A percentile compares a stretch with the other conserved stretches of the same genome.
These are phyloP conservation scores for Neoscytalidium dimidiatum DNA, from an alignment of 2,329 filamentous ascomycete genomes.

Conservation along the genomic window DNA sequence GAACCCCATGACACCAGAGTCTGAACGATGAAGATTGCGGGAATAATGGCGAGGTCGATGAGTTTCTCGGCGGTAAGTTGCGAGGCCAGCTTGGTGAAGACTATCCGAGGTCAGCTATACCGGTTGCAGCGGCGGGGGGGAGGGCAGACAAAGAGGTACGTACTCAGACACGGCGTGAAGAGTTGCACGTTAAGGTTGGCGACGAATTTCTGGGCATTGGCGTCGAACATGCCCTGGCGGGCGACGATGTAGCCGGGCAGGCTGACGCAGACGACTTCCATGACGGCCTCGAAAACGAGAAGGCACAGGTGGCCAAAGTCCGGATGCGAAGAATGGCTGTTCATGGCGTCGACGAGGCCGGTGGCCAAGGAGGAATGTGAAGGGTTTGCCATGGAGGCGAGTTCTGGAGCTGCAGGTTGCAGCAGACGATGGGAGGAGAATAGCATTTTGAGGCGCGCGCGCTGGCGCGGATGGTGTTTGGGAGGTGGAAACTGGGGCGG, in stretches of 20 bases:
- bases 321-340: slow-evolving; percentile 56
- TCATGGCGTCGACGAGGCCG: slow-evolving; percentile 33
- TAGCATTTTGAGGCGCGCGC: slow-evolving; percentile 29
- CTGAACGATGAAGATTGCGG: slow-evolving; percentile 88
- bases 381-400: slow-evolving; percentile 35
- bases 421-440: slow-evolving; percentile 9
- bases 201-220: slow-evolving; percentile 93
- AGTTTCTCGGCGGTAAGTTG: slow-evolving; percentile 92
- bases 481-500: slow-evolving; percentile 43
- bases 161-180: slow-evolving; percentile 96
- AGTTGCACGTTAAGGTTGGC: slow-evolving; percentile 95
- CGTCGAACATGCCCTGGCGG: slow-evolving; percentile 87
- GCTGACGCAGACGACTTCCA: slow-evolving; percentile 94
- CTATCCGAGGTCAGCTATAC: slow-evolving; percentile 46
- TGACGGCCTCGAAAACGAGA: slow-evolving; percentile 90
- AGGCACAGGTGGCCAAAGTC: slow-evolving; percentile 70
- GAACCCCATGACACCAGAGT: slow-evolving; percentile 83
- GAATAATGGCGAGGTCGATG: slow-evolving; percentile 86
- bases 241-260: slow-evolving; percentile 93
- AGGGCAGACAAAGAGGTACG: slow-evolving; percentile 32
- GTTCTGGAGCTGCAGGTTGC: slow-evolving; percentile 24
- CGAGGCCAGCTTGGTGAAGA: slow-evolving; percentile 95
- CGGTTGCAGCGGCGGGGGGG: not conserved
- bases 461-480: slow-evolving; percentile 42
- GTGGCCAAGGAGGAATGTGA: slow-evolving; percentile 27